A percentile compares a stretch with the other conserved stretches of the same genome.
Conservation (phyloP, 202 grass and related monocot species). For the Zizania palustris region DNA sequence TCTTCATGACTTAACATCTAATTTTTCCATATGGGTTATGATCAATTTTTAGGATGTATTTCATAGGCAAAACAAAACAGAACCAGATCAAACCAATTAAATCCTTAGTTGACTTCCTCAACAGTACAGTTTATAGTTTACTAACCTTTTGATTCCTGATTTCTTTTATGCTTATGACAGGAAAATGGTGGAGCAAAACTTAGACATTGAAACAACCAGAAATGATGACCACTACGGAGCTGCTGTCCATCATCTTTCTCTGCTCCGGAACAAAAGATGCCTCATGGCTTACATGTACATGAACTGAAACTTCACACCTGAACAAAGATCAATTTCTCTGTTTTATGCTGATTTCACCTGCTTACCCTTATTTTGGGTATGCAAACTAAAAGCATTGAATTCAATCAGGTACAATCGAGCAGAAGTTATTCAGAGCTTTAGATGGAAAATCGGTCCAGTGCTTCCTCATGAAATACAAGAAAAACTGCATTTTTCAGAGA, state of each 20-base stretch:
- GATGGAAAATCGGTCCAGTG: conserved; percentile 84
- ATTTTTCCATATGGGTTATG: neutral
- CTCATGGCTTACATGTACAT: conserved; percentile 95
- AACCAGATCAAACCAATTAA: neutral
- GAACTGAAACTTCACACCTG: conserved; percentile 16
- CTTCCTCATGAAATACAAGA: conserved; percentile 92
- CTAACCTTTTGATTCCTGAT: neutral
- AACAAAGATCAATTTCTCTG: neutral
- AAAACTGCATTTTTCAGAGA: conserved; percentile 81
- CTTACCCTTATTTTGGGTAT: neutral
- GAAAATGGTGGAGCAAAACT: conserved; percentile 86
- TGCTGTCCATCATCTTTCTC: conserved; percentile 88
- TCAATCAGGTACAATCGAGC: conserved; percentile 68
- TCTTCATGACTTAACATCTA: conserved; percentile 6
- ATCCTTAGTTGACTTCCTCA: neutral
- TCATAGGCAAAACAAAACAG: conserved; percentile 20
- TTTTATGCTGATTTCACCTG: conserved; percentile 13
- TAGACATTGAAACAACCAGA: conserved; percentile 79
- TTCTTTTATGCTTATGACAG: conserved; percentile 44
- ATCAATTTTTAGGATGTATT: neutral
- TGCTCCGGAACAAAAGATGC: conserved; percentile 92
- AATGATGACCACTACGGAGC: conserved; percentile 92
- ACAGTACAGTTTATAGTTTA: neutral
- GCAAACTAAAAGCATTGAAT: conserved; percentile 20
- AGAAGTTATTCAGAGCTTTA: conserved; percentile 79